Evolutionary conservation across 495 filamentous ascomycete genomes (phyloP).

Genomic region (Filosporella fistucella): DNA sequence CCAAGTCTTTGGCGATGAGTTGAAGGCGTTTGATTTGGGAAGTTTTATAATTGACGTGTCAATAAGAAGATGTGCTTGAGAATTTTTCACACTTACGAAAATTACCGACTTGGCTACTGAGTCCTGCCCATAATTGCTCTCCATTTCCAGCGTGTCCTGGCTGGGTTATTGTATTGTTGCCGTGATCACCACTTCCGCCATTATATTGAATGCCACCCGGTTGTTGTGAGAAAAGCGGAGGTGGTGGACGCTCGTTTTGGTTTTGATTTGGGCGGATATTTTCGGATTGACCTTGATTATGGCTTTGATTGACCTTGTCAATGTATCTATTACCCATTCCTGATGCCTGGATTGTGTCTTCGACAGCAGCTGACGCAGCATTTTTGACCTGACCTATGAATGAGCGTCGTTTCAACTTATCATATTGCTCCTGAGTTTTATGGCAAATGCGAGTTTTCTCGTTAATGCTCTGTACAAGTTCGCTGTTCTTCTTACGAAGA

Average conservation of each 20-base stretch:
- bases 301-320: conserved; percentile 21
- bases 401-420: conserved; percentile 70
- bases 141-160: not conserved
- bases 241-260: conserved; percentile 10
- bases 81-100: conserved; percentile 4
- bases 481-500: conserved; percentile 71
- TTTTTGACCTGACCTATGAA: conserved; percentile 64
- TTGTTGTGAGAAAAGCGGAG: conserved; percentile 11
- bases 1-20: conserved; percentile 19
- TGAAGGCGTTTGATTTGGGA: conserved; percentile 17
- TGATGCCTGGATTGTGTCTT: conserved; percentile 44
- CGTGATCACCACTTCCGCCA: not conserved
- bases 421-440: conserved; percentile 80
- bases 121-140: conserved; percentile 12
- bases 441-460: conserved; percentile 74
- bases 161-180: not conserved
- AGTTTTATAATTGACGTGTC: conserved; percentile 7
- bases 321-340: conserved; percentile 10
- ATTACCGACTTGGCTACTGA: conserved; percentile 14
- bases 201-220: not conserved
- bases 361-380: conserved; percentile 65
- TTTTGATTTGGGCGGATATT: too few relatives aligned
- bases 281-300: too few relatives aligned
- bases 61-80: conserved; percentile 7
- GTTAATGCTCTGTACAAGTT: conserved; percentile 61